These are phyloP conservation scores for Hypoxylon sp. DNA, from an alignment of 2,329 filamentous ascomycete species.

Conservation along the genomic window DNA sequence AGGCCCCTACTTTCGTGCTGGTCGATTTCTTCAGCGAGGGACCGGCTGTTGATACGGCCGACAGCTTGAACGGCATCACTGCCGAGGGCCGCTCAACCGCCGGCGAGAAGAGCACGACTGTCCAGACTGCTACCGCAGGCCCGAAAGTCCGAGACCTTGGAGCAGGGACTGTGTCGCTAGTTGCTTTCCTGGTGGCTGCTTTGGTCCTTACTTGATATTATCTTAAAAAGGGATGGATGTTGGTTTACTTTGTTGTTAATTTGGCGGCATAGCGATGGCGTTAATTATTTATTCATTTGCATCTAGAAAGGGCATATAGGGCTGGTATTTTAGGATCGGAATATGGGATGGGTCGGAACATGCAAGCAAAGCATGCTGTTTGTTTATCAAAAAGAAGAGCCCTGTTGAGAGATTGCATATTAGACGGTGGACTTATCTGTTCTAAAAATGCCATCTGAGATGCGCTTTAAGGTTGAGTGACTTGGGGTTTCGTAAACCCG, in stretches of 20 bases:
- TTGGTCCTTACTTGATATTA: conserved; percentile 49
- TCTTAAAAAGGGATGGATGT: not conserved
- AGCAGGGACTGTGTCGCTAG: conserved; percentile 49
- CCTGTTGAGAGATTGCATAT: conserved; percentile 1
- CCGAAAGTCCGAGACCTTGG: conserved; percentile 35
- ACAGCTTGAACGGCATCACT: conserved; percentile 68
- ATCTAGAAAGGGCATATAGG: conserved; percentile 6
- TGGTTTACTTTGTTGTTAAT: conserved; percentile 10
- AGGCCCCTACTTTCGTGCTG: conserved; percentile 74
- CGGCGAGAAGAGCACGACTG: conserved; percentile 28
- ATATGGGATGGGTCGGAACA: no score
- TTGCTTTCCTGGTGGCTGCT: conserved; percentile 54
- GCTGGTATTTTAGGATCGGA: not conserved
- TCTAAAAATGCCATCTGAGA: conserved; percentile 6
- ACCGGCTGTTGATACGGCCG: conserved; percentile 73
- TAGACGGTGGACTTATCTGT: no score
- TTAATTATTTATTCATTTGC: conserved; percentile 28
- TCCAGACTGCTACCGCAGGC: conserved; percentile 26
- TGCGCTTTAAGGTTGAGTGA: not conserved
- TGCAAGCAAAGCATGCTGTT: no score
- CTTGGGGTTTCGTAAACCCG: not conserved
- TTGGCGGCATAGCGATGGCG: conserved; percentile 45
- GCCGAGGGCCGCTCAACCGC: conserved; percentile 48
- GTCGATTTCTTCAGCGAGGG: conserved; percentile 84
- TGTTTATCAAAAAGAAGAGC: no score